Evolutionary conservation across 1,284 basidiomycete species (phyloP).

Genomic region (Cutaneotrichosporon daszewskae): DNA sequence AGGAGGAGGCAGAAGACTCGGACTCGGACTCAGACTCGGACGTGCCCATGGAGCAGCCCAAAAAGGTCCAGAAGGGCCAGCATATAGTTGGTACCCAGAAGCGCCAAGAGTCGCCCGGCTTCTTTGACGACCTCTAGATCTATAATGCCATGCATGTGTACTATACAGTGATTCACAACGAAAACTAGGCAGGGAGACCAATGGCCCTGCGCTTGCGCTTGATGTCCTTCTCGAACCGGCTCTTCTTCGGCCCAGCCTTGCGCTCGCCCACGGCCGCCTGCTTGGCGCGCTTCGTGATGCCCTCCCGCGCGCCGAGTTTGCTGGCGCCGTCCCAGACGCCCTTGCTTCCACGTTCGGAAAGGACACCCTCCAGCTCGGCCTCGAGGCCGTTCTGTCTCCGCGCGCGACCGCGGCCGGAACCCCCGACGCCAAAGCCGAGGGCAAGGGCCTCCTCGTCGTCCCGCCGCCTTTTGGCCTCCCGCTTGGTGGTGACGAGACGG

Average conservation of each 20-base stretch:
- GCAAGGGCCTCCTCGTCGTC: conserved; percentile 89
- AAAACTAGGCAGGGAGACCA: conserved; percentile 13
- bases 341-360: conserved; percentile 54
- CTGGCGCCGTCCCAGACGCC: conserved; percentile 52
- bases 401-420: conserved; percentile 50
- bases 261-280: conserved; percentile 7
- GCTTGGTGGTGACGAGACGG: conserved; percentile 84
- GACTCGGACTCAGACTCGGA: conserved; percentile 28
- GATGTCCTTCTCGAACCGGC: conserved; percentile 68
- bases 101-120: conserved; percentile 53
- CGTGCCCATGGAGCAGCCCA: conserved; percentile 24
- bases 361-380: conserved; percentile 76
- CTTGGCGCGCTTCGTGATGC: conserved; percentile 51
- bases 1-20: conserved; percentile 28
- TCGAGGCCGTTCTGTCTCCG: conserved; percentile 68
- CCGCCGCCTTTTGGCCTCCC: conserved; percentile 68
- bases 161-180: neutral
- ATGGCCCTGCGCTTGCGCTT: conserved; percentile 43
- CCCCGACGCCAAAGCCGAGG: conserved; percentile 57
- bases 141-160: neutral
- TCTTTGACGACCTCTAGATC: conserved; percentile 61
- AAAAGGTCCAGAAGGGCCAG: conserved; percentile 40
- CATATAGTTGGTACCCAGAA: conserved; percentile 16
- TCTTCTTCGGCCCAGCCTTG: conserved; percentile 57
- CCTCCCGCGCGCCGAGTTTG: conserved; percentile 56